These are phyloP conservation scores for Chrysophaeum taylorii DNA, from an alignment of 352 stramenopile species.

Conservation along the genomic window DNA sequence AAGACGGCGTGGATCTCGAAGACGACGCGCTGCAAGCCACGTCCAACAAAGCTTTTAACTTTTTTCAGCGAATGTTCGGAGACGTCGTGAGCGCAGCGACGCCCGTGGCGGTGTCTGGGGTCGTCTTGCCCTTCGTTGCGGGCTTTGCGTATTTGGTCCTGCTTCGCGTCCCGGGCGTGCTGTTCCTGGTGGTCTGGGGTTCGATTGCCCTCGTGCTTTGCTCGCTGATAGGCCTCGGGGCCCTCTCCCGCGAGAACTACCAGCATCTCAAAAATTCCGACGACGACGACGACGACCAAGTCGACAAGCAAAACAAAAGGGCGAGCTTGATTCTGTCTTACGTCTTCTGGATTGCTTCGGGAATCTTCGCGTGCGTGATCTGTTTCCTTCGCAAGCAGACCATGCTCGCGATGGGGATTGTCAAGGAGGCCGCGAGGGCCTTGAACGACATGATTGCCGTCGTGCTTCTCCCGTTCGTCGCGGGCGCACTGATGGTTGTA, in stretches of 20 bases:
- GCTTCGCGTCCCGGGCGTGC: constrained; percentile 50
- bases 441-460: constrained; percentile 61
- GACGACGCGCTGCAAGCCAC: not conserved
- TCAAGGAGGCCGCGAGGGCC: constrained; percentile 63
- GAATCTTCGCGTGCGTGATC: constrained; percentile 19
- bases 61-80: not conserved
- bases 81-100: not conserved
- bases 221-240: not conserved
- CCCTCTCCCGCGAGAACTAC: not conserved
- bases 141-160: constrained; percentile 56
- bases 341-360: constrained; percentile 1
- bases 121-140: constrained; percentile 23
- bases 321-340: not conserved
- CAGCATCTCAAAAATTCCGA: not conserved
- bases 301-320: not conserved
- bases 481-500: constrained; percentile 35
- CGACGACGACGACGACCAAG: not conserved
- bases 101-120: not conserved
- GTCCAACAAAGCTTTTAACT: not conserved
- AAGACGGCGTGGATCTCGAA: not conserved
- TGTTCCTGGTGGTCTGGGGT: constrained; percentile 55
- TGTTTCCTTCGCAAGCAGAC: constrained; percentile 56
- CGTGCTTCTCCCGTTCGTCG: constrained; percentile 57
- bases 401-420: constrained; percentile 66
- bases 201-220: constrained; percentile 30